Conservation (phyloP, 2,329 filamentous ascomycete genomes). For the Colletotrichum sp. region DNA sequence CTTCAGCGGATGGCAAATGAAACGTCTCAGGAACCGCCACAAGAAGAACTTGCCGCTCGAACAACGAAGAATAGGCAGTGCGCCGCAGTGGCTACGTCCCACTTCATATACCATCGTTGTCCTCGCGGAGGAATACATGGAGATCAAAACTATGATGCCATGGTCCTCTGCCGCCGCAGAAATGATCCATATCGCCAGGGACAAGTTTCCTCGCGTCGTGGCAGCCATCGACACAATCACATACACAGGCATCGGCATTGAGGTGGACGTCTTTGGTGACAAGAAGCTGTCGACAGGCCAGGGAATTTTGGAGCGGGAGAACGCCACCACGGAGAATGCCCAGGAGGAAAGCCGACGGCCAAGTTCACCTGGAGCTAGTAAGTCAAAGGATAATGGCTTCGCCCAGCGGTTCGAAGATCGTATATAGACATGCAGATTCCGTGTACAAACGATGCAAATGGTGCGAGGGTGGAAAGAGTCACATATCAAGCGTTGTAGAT, state of each 20-base stretch:
- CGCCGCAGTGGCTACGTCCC: constrained; percentile 43
- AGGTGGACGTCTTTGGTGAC: constrained; percentile 24
- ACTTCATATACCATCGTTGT: constrained; percentile 51
- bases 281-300: not conserved
- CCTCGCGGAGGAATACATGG: constrained; percentile 55
- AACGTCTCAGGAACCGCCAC: constrained; percentile 25
- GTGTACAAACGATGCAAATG: not conserved
- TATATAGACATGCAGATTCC: not conserved
- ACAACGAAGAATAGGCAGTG: constrained; percentile 40
- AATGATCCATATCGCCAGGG: constrained; percentile 42
- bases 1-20: constrained; percentile 75
- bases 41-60: constrained; percentile 39
- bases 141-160: constrained; percentile 50
- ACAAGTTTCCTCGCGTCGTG: constrained; percentile 44
- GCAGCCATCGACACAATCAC: constrained; percentile 37
- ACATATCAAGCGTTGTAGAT: not conserved
- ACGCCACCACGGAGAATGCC: not conserved
- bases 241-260: constrained; percentile 24
- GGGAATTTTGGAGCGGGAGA: not conserved
- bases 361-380: not conserved
- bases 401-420: not conserved
- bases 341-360: not conserved
- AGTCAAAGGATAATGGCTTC: not conserved
- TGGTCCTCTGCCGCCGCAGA: constrained; percentile 54
- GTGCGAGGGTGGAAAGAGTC: not conserved